These are phyloP conservation scores for Myxozyma melibiosi DNA, from an alignment of 805 yeast genomes.

Conservation along the genomic window DNA sequence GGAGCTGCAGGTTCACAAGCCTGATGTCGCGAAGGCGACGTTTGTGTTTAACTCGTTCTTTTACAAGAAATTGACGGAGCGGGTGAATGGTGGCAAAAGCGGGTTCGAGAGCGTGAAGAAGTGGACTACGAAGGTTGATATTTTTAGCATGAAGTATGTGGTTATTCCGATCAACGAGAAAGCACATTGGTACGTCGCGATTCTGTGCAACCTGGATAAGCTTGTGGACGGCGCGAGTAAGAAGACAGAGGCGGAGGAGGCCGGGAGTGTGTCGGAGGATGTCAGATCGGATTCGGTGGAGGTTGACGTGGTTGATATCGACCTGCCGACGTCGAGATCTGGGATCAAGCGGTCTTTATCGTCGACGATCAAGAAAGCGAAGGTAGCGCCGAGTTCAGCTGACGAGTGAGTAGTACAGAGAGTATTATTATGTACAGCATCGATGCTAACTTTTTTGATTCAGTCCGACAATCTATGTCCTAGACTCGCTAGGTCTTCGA, in stretches of 20 bases:
- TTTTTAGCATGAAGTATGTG: conserved; percentile 59
- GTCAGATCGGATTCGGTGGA: conserved; percentile 18
- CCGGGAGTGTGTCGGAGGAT: neutral
- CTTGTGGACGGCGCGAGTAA: conserved; percentile 11
- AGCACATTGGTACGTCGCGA: conserved; percentile 85
- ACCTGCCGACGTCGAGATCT: conserved; percentile 7
- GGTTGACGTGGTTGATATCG: conserved; percentile 14
- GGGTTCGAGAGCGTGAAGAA: conserved; percentile 66
- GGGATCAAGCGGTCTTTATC: neutral
- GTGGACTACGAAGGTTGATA: conserved; percentile 76
- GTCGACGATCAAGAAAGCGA: neutral
- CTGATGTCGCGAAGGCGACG: conserved; percentile 46
- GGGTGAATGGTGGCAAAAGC: conserved; percentile 33
- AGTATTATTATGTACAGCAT: neutral
- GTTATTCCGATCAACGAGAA: conserved; percentile 79
- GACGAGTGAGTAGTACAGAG: conserved; percentile 4
- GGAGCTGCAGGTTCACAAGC: conserved; percentile 39
- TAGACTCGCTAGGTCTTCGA: conserved; percentile 69
- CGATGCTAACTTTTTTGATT: neutral
- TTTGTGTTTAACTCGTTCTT: conserved; percentile 81
- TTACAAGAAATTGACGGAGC: conserved; percentile 57
- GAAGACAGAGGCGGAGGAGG: neutral
- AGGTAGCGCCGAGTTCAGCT: neutral
- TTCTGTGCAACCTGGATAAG: conserved; percentile 56
- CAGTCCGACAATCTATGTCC: conserved; percentile 53